Evolutionary conservation across 2,329 filamentous ascomycete species (phyloP), one percentile per base, ranked within the genome.

Genomic region (Aspergillus flavus): DNA sequence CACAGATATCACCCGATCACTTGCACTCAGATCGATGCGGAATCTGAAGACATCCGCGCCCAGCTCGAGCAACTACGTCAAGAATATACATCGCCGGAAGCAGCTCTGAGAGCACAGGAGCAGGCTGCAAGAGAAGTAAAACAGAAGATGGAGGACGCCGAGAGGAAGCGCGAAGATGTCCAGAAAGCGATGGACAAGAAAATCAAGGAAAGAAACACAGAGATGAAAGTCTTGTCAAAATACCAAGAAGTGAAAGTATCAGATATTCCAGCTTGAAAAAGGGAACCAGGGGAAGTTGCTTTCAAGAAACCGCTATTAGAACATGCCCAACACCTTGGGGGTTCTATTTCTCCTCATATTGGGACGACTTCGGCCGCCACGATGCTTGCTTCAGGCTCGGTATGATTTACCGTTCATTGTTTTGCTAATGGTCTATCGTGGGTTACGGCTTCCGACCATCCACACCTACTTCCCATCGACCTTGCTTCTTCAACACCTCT

Each of bases 111-210:
- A 59, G 78, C 74, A 32, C 79, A 79, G 61, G 77, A 78, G 58
- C 69, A 76, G 53, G 67, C 70, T 9, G 77, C 76, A 23, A 76
- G 71, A 60, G 77, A 80, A 67, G 73, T 75, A 34, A 79, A 74
- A 63, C 69, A 72, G 61, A 75, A 72, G 48, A 71, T 81, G 28
- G 72, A 78, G 58, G 76, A 77, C 39, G 70, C 73, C 4, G 74
- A 77, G 39, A 73, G 72, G 59, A 80, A 79, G 61, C 73, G 70
- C 55, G 77, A 78, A 45, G 71, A 78, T 54, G 69, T 80, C 0
- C 78, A 80, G 61, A 77, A 72, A 55, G 72, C 73, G 4, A 76
- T 80, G 66, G 78, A 81, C 59, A 79, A 79, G 67, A 81, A 81
- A 65, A 72, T 73, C 14, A 79, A 79, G 62, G 78, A 81, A 62